Evolutionary conservation across 2,329 filamentous ascomycete species (phyloP).

Genomic region (Ophioceras dolichostomum): DNA sequence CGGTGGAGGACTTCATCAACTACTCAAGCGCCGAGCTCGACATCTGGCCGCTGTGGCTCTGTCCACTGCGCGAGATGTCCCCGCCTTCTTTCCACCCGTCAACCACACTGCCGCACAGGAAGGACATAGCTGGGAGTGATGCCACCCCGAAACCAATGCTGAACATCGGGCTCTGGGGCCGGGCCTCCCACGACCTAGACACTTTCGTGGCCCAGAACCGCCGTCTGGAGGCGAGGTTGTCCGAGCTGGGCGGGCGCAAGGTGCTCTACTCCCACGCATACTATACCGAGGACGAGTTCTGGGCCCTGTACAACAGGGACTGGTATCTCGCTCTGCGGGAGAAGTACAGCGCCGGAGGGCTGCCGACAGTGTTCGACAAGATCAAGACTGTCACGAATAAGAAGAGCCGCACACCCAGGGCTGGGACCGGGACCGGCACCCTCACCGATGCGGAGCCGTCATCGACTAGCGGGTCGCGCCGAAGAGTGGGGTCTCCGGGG

Average conservation of each 20-base stretch:
- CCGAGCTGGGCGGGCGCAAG: conserved; percentile 39
- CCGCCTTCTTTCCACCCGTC: conserved; percentile 29
- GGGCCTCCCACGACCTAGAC: conserved; percentile 23
- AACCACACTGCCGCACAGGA: conserved; percentile 27
- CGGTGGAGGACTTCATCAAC: conserved; percentile 27
- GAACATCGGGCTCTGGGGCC: conserved; percentile 54
- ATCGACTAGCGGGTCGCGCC: too few relatives aligned
- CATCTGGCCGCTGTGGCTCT: conserved; percentile 46
- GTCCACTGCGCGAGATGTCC: conserved; percentile 31
- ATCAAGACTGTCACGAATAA: conserved; percentile 33
- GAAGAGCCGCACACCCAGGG: too few relatives aligned
- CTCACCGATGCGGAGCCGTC: too few relatives aligned
- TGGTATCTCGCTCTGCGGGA: conserved; percentile 46
- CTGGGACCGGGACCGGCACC: too few relatives aligned
- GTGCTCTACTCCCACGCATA: conserved; percentile 60
- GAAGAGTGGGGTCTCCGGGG: conserved; percentile 27
- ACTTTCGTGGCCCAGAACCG: conserved; percentile 43
- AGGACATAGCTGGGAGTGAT: conserved; percentile 17
- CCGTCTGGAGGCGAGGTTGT: conserved; percentile 31
- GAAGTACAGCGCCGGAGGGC: conserved; percentile 44
- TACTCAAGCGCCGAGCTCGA: conserved; percentile 31
- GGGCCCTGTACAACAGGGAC: conserved; percentile 46
- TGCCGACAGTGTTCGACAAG: conserved; percentile 58
- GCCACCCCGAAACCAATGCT: conserved; percentile 23
- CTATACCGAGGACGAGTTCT: conserved; percentile 57